Base-by-base conservation (phyloP, 805 yeast genomes). In the Tetrapisispora fleetii region DNA sequence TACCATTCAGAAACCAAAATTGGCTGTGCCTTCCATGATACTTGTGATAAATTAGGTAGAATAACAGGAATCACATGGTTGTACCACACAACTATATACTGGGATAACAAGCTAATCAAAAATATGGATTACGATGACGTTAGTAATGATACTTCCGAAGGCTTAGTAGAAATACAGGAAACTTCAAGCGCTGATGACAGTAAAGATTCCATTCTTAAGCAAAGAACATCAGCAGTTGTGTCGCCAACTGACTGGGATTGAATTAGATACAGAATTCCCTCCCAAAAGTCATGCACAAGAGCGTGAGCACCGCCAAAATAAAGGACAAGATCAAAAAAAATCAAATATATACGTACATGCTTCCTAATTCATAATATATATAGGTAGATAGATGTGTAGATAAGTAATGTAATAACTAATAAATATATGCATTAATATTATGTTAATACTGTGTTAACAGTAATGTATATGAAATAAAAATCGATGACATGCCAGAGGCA, bases 51-150 rank as follows among this genome's bases (percentile, higher is more conserved):
- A 10, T 18, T 45, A 7, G 57, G 54, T 24, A 32, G 42, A 22
- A 19, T 37, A 16, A 54, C 58, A 9, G 51, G 57, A 13, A 42
- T 56, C 7, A 44, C 48, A 81, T 54, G 84, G 84, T 46, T 40
- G 16, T 40, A 40, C 33, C 45, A 28, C 27, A 32, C 19, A n/a
- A 28, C 35, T 3, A 17, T 16, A 8, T 30, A 33, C 30, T 37
- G 24, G 33, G 48, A 46, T 16, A 24, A 40, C 19, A 27, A 32
- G 8, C 27, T 46, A 30, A 40, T 46, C 19, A 45, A 32, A 32
- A 30, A 41, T 9, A 2, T 36, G 13, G 19, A 42, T 21, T 42
- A 42, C 18, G 22, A 16, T 18, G 36, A 33, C 2, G 46, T 16
- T 8, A 19, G 2, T 14, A 39, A 22, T 3, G 43, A 37, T 6